A percentile compares a stretch with the other conserved stretches of the same genome.
Evolutionary conservation across 2,329 filamentous ascomycete genomes (phyloP).

Genomic region (Berkeleyomyces rouxiae): DNA sequence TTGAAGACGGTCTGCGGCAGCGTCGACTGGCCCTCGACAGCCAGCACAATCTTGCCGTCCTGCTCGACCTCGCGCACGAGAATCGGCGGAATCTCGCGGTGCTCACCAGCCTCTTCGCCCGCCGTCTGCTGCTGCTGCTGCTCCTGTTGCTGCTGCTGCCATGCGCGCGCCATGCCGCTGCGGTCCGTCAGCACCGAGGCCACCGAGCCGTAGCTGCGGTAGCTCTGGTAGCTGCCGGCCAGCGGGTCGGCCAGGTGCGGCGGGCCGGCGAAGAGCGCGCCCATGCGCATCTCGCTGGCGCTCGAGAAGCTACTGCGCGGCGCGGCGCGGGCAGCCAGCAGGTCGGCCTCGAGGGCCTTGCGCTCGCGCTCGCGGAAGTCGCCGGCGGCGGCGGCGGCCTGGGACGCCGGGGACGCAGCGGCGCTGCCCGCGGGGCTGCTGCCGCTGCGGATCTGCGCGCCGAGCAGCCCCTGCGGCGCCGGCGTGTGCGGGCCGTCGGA

Average conservation of each 20-base stretch:
- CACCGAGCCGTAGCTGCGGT: constrained; percentile 38
- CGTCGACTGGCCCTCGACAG: constrained; percentile 86
- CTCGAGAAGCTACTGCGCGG: constrained; percentile 12
- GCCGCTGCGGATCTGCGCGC: constrained; percentile 32
- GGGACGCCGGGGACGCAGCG: constrained; percentile 12
- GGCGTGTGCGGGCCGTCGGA: constrained; percentile 16
- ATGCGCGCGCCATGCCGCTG: constrained; percentile 10
- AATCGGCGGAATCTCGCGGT: constrained; percentile 53
- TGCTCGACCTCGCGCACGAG: constrained; percentile 82
- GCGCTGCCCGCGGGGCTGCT: constrained; percentile 15
- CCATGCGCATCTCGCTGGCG: constrained; percentile 19
- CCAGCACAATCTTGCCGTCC: constrained; percentile 67
- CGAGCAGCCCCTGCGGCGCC: constrained; percentile 29
- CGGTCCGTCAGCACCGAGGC: constrained; percentile 8
- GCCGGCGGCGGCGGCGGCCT: not conserved
- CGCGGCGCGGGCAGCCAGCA: constrained; percentile 18
- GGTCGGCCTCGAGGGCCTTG: constrained; percentile 28
- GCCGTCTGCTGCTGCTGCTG: constrained; percentile 17
- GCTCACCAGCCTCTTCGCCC: constrained; percentile 19
- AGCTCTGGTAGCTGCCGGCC: constrained; percentile 52
- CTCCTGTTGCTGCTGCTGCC: constrained; percentile 19
- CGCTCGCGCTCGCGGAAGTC: constrained; percentile 31
- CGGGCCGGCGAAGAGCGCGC: constrained; percentile 39
- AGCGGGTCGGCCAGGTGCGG: constrained; percentile 51
- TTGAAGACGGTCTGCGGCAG: constrained; percentile 93